These are phyloP conservation scores for Cichorium intybus DNA, from an alignment of 140 eudicot genomes.

Conservation along the genomic window DNA sequence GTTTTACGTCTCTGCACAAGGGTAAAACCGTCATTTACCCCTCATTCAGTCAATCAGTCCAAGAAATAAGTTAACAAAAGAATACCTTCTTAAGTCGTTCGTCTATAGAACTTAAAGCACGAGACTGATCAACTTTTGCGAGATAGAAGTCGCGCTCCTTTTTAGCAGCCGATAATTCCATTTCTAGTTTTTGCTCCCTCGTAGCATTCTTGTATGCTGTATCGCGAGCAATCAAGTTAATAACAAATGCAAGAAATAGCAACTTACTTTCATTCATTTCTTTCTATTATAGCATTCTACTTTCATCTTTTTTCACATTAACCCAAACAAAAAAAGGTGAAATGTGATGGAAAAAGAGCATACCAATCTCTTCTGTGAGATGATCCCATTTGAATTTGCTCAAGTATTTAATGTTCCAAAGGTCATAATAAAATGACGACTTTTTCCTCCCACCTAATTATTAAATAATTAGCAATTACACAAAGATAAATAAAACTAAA, in stretches of 20 bases:
- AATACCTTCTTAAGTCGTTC: conserved; percentile 85
- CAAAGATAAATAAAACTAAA: not conserved
- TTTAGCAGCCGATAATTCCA: conserved; percentile 86
- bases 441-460: conserved; percentile 88
- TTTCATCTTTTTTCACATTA: too few relatives aligned
- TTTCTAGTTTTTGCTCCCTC: conserved; percentile 80
- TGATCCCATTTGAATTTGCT: conserved; percentile 99
- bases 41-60: not conserved
- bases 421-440: conserved; percentile 79
- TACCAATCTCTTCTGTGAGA: conserved; percentile 93
- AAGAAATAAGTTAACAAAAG: not conserved
- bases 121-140: conserved; percentile 71
- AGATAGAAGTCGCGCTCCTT: conserved; percentile 86
- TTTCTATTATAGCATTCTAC: too few relatives aligned
- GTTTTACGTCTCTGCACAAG: conserved; percentile 69
- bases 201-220: conserved; percentile 75
- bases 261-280: not conserved
- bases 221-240: not conserved
- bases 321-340: too few relatives aligned
- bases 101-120: conserved; percentile 63
- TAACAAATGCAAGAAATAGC: conserved; percentile 2
- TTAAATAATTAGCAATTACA: conserved; percentile 1
- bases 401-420: conserved; percentile 93
- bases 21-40: not conserved
- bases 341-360: not conserved